Percentiles rank a stretch among this genome's conserved stretches.
Evolutionary conservation across 1,139 yeast genomes (phyloP).

Genomic region (Saccharomyces hybrid): DNA sequence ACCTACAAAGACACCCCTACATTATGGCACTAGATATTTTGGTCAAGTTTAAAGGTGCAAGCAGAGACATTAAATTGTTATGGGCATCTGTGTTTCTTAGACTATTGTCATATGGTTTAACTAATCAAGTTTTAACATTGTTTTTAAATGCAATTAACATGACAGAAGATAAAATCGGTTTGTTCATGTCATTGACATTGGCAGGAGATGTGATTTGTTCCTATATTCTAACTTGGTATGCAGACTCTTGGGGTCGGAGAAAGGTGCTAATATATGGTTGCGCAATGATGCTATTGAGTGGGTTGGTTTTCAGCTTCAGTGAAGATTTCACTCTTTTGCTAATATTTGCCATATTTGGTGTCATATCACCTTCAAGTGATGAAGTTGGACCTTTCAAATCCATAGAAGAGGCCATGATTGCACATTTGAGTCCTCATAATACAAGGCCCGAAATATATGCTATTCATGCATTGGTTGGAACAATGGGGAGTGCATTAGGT

Average conservation of each 20-base stretch:
- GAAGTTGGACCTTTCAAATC: slow-evolving; percentile 92
- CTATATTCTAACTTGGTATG: slow-evolving; percentile 66
- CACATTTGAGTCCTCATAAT: slow-evolving; percentile 63
- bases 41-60: slow-evolving; percentile 18
- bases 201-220: slow-evolving; percentile 74
- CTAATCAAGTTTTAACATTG: slow-evolving; percentile 71
- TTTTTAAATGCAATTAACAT: slow-evolving; percentile 53
- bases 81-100: slow-evolving; percentile 68
- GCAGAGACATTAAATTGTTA: slow-evolving; percentile 53
- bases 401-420: slow-evolving; percentile 78
- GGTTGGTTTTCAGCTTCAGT: slow-evolving; percentile 51
- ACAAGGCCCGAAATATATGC: slow-evolving; percentile 71
- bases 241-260: slow-evolving; percentile 69
- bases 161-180: slow-evolving; percentile 55
- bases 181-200: slow-evolving; percentile 76
- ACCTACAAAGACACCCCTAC: neutral
- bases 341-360: slow-evolving; percentile 58
- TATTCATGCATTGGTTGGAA: slow-evolving; percentile 46
- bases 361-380: slow-evolving; percentile 84
- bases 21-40: neutral
- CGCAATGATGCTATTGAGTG: slow-evolving; percentile 62
- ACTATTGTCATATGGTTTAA: slow-evolving; percentile 70
- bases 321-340: slow-evolving; percentile 49
- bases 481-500: slow-evolving; percentile 73
- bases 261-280: slow-evolving; percentile 59